These are phyloP conservation scores for Cucumis hystrix DNA, from an alignment of 306 rosid genomes.

Conservation along the genomic window DNA sequence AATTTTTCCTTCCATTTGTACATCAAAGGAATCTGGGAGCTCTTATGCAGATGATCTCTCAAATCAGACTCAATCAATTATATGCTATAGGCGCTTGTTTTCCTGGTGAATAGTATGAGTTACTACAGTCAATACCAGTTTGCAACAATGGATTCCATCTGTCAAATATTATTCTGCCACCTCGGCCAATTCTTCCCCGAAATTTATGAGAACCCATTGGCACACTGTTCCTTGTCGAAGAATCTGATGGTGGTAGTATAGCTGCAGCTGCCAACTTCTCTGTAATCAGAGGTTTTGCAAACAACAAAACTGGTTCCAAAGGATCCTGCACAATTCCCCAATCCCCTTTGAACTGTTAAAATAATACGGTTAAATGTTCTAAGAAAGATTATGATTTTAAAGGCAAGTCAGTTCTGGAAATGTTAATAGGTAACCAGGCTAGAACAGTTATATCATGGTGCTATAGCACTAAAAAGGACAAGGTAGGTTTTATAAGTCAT, in stretches of 20 bases:
- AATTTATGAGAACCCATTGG: conserved; percentile 42
- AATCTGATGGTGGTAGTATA: conserved; percentile 52
- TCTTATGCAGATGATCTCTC: not conserved
- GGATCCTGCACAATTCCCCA: conserved; percentile 62
- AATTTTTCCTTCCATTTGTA: not conserved
- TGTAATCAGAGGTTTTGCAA: conserved; percentile 75
- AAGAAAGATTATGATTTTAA: not conserved
- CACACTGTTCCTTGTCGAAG: conserved; percentile 34
- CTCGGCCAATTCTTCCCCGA: conserved; percentile 86
- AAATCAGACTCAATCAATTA: conserved; percentile 30
- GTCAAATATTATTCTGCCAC: conserved; percentile 88
- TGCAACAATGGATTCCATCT: conserved; percentile 86
- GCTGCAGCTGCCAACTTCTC: conserved; percentile 86
- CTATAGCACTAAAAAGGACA: not conserved
- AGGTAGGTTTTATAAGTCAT: not conserved
- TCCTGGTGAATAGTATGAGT: conserved; percentile 67
- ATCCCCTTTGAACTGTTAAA: conserved; percentile 13
- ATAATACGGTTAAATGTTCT: not conserved
- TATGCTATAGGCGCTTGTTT: conserved; percentile 51
- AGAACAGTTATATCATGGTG: not conserved
- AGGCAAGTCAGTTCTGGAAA: not conserved
- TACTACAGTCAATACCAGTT: conserved; percentile 65
- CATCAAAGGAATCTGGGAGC: not conserved
- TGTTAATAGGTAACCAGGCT: not conserved
- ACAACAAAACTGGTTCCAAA: conserved; percentile 76